These are phyloP conservation scores for Tricholoma sp. DNA, from an alignment of 768 basidiomycete species.

Conservation along the genomic window DNA sequence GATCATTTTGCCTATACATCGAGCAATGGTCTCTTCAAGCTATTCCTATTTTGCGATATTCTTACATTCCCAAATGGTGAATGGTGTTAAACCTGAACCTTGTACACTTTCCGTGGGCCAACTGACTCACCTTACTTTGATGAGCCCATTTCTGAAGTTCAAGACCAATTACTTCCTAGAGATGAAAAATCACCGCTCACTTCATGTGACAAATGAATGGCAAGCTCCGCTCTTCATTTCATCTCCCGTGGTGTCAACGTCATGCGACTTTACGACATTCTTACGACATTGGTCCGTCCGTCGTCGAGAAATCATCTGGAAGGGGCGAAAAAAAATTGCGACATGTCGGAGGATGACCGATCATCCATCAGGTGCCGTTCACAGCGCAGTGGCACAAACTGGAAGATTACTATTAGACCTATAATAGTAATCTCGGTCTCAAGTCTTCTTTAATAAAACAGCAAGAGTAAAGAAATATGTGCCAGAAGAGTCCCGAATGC, in stretches of 20 bases:
- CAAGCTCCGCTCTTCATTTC: not conserved
- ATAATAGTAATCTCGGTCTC: slow-evolving; percentile 5
- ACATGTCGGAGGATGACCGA: not conserved
- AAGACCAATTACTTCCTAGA: slow-evolving; percentile 83
- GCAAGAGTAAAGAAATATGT: slow-evolving; percentile 8
- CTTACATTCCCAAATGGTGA: not conserved
- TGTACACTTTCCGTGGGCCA: not conserved
- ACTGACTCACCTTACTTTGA: slow-evolving; percentile 35
- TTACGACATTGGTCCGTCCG: not conserved
- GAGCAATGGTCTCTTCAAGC: slow-evolving; percentile 31
- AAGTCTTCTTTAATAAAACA: slow-evolving; percentile 3
- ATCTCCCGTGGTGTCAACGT: not conserved
- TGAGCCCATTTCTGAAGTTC: slow-evolving; percentile 74
- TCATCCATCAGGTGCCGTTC: not conserved
- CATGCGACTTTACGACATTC: not conserved
- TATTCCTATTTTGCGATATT: not conserved
- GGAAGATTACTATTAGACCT: not conserved
- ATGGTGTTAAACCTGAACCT: not conserved
- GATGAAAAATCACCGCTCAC: slow-evolving; percentile 43
- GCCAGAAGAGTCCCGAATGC: slow-evolving; percentile 2
- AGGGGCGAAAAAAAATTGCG: not conserved
- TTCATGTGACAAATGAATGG: not conserved
- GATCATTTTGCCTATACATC: slow-evolving; percentile 45
- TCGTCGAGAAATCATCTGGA: not conserved
- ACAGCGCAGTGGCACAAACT: not conserved